Evolutionary conservation across 139 green algal genomes (phyloP), one percentile per base, ranked within the genome.

Genomic region (Coccomyxa sp.): DNA sequence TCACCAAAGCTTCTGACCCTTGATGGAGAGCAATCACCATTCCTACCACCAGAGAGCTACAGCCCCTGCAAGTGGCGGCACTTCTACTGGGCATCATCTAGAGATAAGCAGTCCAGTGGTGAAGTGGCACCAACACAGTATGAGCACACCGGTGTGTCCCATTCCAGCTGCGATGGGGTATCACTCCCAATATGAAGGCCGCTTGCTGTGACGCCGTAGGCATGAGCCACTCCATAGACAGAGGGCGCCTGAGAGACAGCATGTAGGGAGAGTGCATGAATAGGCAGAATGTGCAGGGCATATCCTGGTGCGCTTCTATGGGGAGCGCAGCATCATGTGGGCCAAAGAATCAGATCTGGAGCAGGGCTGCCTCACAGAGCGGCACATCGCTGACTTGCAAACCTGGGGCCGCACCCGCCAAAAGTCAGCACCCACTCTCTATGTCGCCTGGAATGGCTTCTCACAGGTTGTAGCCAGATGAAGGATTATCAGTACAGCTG

Each of bases 291-390:
- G 34, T 76, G 68, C 76, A 90, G 87, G 79, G 39, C 78, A 83
- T 77, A 41, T 91, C 73, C 74, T 88, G 77, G 85, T 93, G 38
- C 75, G 84, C 24, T 93, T 84, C 75, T 93, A 93, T 78, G 89
- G 89, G 1, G 77, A 91, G 79, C 87, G 92, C 78, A 86, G 72
- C 79, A 87, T 70, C 74, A 91, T 86, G 83, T 92, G 86, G 82
- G 79, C 86, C 33, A 64, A 40, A 37, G n/a, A 58, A 0, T 73
- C 76, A 27, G 73, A 86, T 27, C 55, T 77, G 37, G 68, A 79
- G 75, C 40, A 39, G 38, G 39, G 33, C 76, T 27, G 73, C 39
- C 73, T 76, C 6, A 31, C 50, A 35, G 64, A 75, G 31, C 64
- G 68, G 33, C 54, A 70, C 16, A 16, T 81, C 68, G 44, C 55